Base-by-base conservation (phyloP, 2,329 filamentous ascomycete species). In the Aaosphaeria arxii region DNA sequence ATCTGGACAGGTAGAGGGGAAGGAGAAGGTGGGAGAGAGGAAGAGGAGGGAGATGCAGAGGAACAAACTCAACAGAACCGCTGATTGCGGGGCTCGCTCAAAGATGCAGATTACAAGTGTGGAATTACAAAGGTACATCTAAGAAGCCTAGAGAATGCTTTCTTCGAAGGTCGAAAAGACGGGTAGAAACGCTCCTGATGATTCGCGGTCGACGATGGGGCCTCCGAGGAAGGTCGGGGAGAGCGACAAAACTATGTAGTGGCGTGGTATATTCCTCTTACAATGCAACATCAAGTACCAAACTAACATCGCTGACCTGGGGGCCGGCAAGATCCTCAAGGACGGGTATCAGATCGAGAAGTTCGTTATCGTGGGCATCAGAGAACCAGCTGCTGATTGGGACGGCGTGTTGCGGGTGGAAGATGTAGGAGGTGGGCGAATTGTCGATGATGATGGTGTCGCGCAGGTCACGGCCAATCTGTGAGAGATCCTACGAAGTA, bases 351-450 rank as follows among this genome's bases (percentile, higher is more conserved):
- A 99, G 79, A 71, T 99, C 94, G 64, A 99, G 80, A 53, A 99
- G 81, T 79, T 99, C 94, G 74, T 99, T 99, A 77, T 99, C 94
- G 74, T 99, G 94, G 53, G 94, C 94, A 74, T 99, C 94, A 58
- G 91, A 96, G 77, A 99, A 99, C 94, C 94, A 99, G 79, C 92
- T 97, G 82, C 91, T 96, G 76, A 99, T 99, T 29, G 94, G 94
- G 43, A 99, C 92, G 52, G 94, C 94, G 71, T 99, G 94, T 76
- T 99, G 92, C 28, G 94, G 94, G 70, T 99, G 94, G 81, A 99
- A 99, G 64, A 99, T 97, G 77, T 99, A 99, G 9, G 92, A 97
- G 4, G 94, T 99, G 2, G 94, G 94, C 42, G 94, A 97, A 74
- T 99, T 99, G 77, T 99, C 94, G 66, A 99, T 99, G 71, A 99